These are phyloP conservation scores for Penicillium cosmopolitanum DNA, from an alignment of 495 filamentous ascomycete species.

Conservation along the genomic window DNA sequence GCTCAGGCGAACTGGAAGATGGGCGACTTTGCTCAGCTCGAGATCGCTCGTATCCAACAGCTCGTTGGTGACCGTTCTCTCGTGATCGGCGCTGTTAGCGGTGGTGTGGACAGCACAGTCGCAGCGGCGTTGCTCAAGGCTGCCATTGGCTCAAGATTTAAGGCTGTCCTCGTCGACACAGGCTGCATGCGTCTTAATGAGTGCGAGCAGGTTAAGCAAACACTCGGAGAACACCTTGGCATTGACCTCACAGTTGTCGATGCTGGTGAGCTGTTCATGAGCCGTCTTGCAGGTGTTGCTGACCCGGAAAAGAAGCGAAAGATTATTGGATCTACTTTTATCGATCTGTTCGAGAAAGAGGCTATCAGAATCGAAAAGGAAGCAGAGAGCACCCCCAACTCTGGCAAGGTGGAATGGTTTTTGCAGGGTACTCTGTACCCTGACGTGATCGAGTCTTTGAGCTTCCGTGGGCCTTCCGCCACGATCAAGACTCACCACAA, in stretches of 20 bases:
- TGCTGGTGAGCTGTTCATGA: conserved; percentile 74
- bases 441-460: conserved; percentile 30
- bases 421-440: conserved; percentile 85
- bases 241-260: conserved; percentile 92
- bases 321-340: conserved; percentile 68
- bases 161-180: conserved; percentile 87
- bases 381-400: conserved; percentile 58
- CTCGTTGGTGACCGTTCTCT: conserved; percentile 23
- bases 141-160: conserved; percentile 84
- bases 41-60: conserved; percentile 29
- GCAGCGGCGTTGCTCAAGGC: conserved; percentile 84
- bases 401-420: conserved; percentile 78
- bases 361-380: conserved; percentile 58
- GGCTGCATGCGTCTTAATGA: conserved; percentile 88
- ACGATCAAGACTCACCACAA: conserved; percentile 39
- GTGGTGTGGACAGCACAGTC: conserved; percentile 90
- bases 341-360: conserved; percentile 41
- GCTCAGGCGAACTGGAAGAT: conserved; percentile 28
- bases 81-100: conserved; percentile 52
- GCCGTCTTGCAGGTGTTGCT: conserved; percentile 68
- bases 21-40: conserved; percentile 22
- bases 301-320: conserved; percentile 95
- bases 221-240: conserved; percentile 73
- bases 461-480: conserved; percentile 25
- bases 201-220: conserved; percentile 75